phyloP scores from a whole-genome alignment of 2,329 filamentous ascomycete genomes.

The Rachicladosporium sp. region DNA sequence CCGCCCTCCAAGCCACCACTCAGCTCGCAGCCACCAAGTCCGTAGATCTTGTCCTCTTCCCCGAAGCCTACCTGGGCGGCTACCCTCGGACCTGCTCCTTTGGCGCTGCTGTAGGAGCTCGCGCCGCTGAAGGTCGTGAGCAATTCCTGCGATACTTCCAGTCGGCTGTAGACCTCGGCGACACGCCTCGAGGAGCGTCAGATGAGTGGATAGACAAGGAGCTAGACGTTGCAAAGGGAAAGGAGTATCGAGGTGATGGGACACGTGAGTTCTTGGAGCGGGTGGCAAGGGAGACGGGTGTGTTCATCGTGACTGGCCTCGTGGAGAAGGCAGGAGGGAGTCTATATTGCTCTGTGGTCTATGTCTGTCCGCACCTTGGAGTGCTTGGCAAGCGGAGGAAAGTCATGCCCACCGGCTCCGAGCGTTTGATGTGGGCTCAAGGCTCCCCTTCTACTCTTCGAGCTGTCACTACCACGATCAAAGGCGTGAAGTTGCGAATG shows the following conservation, averaged over 20 bases:
- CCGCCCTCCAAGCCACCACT: slow-evolving; percentile 51
- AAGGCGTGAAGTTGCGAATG: slow-evolving; percentile 66
- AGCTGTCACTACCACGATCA: slow-evolving; percentile 67
- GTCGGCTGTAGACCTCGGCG: slow-evolving; percentile 68
- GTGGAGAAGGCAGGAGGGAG: slow-evolving; percentile 73
- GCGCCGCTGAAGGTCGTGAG: slow-evolving; percentile 58
- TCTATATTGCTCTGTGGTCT: slow-evolving; percentile 71
- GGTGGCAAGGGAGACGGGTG: slow-evolving; percentile 62
- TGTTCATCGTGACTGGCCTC: slow-evolving; percentile 69
- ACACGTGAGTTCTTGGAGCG: slow-evolving; percentile 69
- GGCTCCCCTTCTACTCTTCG: slow-evolving; percentile 66
- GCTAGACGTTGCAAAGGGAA: slow-evolving; percentile 38
- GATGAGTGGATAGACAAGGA: slow-evolving; percentile 56
- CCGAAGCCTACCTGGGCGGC: slow-evolving; percentile 83
- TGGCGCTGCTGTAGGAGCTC: slow-evolving; percentile 59
- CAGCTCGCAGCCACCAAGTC: slow-evolving; percentile 47
- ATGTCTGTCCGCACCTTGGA: slow-evolving; percentile 63
- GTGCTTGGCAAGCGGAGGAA: slow-evolving; percentile 77
- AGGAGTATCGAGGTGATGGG: slow-evolving; percentile 52
- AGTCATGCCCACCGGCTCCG: slow-evolving; percentile 79
- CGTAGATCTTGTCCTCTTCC: slow-evolving; percentile 68
- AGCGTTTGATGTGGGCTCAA: slow-evolving; percentile 81
- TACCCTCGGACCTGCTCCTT: slow-evolving; percentile 77
- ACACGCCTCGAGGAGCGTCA: slow-evolving; percentile 59
- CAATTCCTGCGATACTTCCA: slow-evolving; percentile 75